Conservation (phyloP, 139 green algal species). For the Chlamydomonas sphaeroides region DNA sequence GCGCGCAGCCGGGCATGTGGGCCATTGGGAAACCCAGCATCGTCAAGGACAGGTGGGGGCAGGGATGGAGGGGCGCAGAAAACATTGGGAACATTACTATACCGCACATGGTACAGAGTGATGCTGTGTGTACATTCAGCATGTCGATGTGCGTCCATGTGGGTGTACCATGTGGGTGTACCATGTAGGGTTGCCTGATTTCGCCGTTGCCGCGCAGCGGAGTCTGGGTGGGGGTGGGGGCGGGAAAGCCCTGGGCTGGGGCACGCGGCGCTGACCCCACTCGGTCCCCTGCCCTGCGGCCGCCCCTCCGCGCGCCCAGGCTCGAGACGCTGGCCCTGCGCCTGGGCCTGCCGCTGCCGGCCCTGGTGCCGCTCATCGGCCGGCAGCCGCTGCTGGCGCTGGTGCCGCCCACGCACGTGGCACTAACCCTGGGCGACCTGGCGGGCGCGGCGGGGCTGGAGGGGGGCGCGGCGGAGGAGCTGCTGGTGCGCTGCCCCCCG, state of each 20-base stretch:
- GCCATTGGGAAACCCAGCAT: constrained; percentile 46
- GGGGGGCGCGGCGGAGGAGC: constrained; percentile 18
- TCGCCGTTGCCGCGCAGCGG: too few relatives aligned
- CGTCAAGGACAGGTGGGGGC: constrained; percentile 43
- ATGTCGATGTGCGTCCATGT: too few relatives aligned
- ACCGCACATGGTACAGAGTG: too few relatives aligned
- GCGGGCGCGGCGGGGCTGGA: background rate
- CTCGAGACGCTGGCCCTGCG: constrained; percentile 9
- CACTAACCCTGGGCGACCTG: constrained; percentile 11
- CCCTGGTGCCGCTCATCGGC: constrained; percentile 42
- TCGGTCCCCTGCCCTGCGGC: background rate
- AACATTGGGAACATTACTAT: too few relatives aligned
- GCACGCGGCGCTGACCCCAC: background rate
- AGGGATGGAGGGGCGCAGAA: too few relatives aligned
- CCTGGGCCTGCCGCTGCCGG: constrained; percentile 23
- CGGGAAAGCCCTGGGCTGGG: background rate
- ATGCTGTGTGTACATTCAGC: too few relatives aligned
- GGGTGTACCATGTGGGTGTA: too few relatives aligned
- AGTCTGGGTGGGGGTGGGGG: background rate
- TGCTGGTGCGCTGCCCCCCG: constrained; percentile 52
- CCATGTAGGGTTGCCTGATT: too few relatives aligned
- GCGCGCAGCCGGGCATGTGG: constrained; percentile 40
- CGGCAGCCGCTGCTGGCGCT: constrained; percentile 57
- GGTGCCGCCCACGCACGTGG: constrained; percentile 38
- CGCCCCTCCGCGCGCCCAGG: constrained; percentile 1